A percentile compares a stretch with the other conserved stretches of the same genome.
These are phyloP conservation scores for Fonsecaea nubica DNA, from an alignment of 2,329 filamentous ascomycete genomes.

Conservation along the genomic window DNA sequence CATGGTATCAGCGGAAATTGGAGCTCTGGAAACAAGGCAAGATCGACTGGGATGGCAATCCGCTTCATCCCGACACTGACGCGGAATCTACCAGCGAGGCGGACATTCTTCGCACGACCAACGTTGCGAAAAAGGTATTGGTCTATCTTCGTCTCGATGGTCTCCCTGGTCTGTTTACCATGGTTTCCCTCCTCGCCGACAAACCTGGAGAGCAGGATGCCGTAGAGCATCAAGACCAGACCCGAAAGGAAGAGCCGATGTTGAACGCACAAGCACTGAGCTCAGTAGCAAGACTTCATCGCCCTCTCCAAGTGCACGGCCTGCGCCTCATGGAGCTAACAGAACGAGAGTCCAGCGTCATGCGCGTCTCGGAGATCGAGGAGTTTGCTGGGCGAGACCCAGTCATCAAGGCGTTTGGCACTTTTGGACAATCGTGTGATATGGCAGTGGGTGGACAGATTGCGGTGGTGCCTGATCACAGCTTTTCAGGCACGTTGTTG, in stretches of 20 bases:
- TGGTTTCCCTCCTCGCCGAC: conserved; percentile 72
- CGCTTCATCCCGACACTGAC: conserved; percentile 53
- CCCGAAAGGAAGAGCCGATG: conserved; percentile 21
- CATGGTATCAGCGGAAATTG: conserved; percentile 76
- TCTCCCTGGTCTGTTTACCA: conserved; percentile 79
- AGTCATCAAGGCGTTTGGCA: conserved; percentile 87
- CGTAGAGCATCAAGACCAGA: conserved; percentile 17
- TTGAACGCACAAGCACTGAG: conserved; percentile 26
- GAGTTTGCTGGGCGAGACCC: conserved; percentile 77
- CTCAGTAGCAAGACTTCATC: conserved; percentile 42
- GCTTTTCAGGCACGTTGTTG: conserved; percentile 78
- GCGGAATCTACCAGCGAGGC: conserved; percentile 41
- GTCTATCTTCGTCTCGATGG: conserved; percentile 86
- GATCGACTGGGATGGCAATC: conserved; percentile 82
- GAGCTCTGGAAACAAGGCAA: conserved; percentile 80
- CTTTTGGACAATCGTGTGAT: conserved; percentile 83
- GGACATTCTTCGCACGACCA: conserved; percentile 37
- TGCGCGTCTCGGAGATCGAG: conserved; percentile 85
- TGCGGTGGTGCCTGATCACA: conserved; percentile 76
- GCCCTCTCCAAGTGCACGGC: conserved; percentile 76
- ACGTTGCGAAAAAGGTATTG: conserved; percentile 65
- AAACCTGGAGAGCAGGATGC: conserved; percentile 26
- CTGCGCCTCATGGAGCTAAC: conserved; percentile 86
- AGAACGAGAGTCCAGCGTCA: conserved; percentile 91
- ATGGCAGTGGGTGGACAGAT: conserved; percentile 82